Percentiles rank a stretch among this genome's conserved stretches.
Evolutionary conservation across 345 rosid species (phyloP).

Genomic region (Heritiera fomes): DNA sequence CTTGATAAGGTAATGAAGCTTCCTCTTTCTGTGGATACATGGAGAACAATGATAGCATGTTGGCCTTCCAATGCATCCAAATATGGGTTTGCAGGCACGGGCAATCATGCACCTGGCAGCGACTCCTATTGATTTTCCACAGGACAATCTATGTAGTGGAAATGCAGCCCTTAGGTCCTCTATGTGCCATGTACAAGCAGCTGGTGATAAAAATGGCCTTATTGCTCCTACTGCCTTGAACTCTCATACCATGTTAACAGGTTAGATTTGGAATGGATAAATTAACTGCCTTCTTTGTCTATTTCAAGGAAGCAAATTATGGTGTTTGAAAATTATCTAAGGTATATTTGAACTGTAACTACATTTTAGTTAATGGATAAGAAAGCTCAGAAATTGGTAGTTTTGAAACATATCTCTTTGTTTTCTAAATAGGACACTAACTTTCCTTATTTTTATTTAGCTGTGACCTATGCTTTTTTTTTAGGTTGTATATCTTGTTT

Average conservation of each 20-base stretch:
- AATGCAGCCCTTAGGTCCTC: conserved; percentile 36
- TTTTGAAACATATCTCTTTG: not conserved
- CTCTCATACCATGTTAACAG: conserved; percentile 51
- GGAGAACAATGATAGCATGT: conserved; percentile 38
- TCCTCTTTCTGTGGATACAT: conserved; percentile 39
- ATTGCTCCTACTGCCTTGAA: conserved; percentile 40
- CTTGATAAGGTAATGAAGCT: conserved; percentile 74
- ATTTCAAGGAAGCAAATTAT: not conserved
- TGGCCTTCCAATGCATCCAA: conserved; percentile 42
- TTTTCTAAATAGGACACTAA: conserved; percentile 3
- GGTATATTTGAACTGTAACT: not conserved
- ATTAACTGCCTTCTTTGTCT: conserved; percentile 5
- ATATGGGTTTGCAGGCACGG: conserved; percentile 72
- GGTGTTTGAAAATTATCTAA: not conserved
- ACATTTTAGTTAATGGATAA: conserved; percentile 10
- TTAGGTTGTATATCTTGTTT: not conserved
- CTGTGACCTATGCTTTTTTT: not conserved
- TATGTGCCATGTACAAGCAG: conserved; percentile 42
- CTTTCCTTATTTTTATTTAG: not conserved
- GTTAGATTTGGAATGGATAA: conserved; percentile 40
- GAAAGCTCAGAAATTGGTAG: not conserved
- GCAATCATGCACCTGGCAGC: conserved; percentile 86
- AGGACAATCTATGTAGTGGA: conserved; percentile 43
- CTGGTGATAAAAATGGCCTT: conserved; percentile 33
- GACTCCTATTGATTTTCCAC: conserved; percentile 54